Evolutionary conservation across 2,329 filamentous ascomycete species (phyloP), one percentile per base, ranked within the genome.

Genomic region (Pezicula carpinea): DNA sequence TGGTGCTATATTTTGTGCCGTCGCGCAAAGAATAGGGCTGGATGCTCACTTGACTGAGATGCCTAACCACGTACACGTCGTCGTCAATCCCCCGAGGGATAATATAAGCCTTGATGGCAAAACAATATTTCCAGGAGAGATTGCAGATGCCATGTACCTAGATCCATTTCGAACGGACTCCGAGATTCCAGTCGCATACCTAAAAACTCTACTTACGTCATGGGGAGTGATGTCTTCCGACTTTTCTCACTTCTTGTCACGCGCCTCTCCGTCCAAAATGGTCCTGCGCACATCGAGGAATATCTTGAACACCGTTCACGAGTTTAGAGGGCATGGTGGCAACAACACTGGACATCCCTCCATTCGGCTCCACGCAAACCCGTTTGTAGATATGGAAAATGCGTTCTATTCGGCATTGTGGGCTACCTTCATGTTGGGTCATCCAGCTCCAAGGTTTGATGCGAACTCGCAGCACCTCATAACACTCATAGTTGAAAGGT

Each of bases 61-160:
- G 59, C 89, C 92, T 3, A 87, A 82, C 53, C 90, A 96, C 62
- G 88, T 96, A 13, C 85, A 95, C 61, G 87, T 82, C 15, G 82
- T 95, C 44, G 80, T 97, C 11, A 74, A 79, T 43, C 77, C 86
- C 5, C 74, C 77, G 0, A 32, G 22, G 1, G 62, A 69, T 1
- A 80, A 80, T 2, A 65, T 77, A 56, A 80, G 82, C 26, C 67
- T 90, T 42, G 79, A 89, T 60, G 80, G 70, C 17, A 55, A 56
- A 11, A 58, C 57, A 21, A 48, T 69, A 6, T 57, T 64, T 6
- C 58, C 62, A 11, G 66, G 74, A 40, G 69, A 71, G 21, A 56
- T 64, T 13, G 65, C 65, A 6, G 72, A 76, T 49, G 71, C 74
- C 39, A 92, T 96, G 79, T 95, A 89, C 62, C 74, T 96, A 54